These are phyloP conservation scores for Metarhizium brunneum DNA, from an alignment of 2,329 filamentous ascomycete genomes.

Conservation along the genomic window DNA sequence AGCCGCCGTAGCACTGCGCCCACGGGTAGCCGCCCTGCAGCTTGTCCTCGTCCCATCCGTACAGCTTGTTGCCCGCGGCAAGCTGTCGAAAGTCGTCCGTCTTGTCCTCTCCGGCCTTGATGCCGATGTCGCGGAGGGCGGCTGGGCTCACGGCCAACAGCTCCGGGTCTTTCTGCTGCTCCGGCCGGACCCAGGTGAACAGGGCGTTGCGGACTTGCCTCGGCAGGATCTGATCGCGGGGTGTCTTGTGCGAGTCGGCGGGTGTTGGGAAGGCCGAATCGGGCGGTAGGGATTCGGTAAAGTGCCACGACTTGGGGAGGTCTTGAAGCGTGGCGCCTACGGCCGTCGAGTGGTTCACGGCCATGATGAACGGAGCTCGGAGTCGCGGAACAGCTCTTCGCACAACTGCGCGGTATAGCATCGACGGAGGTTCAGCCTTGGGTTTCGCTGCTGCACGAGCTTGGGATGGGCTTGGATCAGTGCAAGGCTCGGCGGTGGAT, in stretches of 20 bases:
- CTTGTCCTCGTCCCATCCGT: conserved; percentile 64
- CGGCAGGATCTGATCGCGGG: conserved; percentile 66
- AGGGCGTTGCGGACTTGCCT: conserved; percentile 76
- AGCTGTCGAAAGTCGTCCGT: conserved; percentile 67
- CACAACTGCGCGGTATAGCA: conserved; percentile 24
- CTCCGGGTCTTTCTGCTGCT: conserved; percentile 61
- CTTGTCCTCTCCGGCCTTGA: conserved; percentile 57
- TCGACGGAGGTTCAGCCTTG: conserved; percentile 14
- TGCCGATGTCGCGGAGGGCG: conserved; percentile 73
- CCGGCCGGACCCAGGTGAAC: conserved; percentile 86
- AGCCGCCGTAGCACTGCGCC: conserved; percentile 96
- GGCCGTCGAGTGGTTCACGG: conserved; percentile 23
- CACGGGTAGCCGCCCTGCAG: conserved; percentile 76
- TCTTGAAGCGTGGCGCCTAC: conserved; percentile 35
- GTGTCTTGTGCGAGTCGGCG: conserved; percentile 68
- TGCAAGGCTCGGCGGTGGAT: no score
- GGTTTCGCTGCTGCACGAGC: no score
- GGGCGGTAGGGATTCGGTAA: conserved; percentile 59
- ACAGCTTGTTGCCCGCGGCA: conserved; percentile 73
- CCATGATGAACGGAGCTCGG: conserved; percentile 18
- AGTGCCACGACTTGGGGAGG: conserved; percentile 56
- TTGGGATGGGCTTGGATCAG: no score
- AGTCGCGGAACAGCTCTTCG: conserved; percentile 20
- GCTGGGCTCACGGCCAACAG: conserved; percentile 71
- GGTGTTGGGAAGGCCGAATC: conserved; percentile 76